Conservation (phyloP, 176 grass and related monocot species). For the Chloris gayana region DNA sequence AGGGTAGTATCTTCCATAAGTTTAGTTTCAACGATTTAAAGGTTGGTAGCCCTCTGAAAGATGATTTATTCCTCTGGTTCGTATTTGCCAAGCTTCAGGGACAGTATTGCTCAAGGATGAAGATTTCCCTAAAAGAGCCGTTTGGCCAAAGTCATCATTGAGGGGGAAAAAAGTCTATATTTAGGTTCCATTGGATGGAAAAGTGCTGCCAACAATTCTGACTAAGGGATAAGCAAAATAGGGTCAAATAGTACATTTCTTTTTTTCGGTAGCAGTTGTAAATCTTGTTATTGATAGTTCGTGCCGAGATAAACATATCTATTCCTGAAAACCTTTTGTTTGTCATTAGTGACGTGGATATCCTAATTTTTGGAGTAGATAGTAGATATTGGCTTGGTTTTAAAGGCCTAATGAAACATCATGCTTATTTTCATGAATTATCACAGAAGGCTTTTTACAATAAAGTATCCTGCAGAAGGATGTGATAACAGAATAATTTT, state of each 20-base stretch:
- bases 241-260: neutral
- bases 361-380: neutral
- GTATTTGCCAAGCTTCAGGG: neutral
- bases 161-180: neutral
- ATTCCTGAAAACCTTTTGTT: neutral
- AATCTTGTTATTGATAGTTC: constrained; percentile 4
- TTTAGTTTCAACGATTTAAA: neutral
- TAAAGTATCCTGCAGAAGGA: neutral
- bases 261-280: neutral
- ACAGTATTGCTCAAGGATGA: neutral
- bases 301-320: neutral
- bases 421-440: constrained; percentile 6
- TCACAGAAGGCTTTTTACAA: neutral
- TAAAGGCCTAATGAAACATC: neutral
- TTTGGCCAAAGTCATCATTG: neutral
- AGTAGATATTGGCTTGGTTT: neutral
- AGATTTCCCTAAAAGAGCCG: neutral
- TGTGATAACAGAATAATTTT: too few species aligned
- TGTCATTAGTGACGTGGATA: neutral
- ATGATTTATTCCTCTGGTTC: neutral
- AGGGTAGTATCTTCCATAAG: neutral
- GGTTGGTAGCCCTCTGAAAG: neutral
- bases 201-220: neutral
- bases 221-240: neutral
- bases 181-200: neutral